Evolutionary conservation across 2,329 filamentous ascomycete species (phyloP), one percentile per base, ranked within the genome.

Genomic region (Stemphylium lycopersici): DNA sequence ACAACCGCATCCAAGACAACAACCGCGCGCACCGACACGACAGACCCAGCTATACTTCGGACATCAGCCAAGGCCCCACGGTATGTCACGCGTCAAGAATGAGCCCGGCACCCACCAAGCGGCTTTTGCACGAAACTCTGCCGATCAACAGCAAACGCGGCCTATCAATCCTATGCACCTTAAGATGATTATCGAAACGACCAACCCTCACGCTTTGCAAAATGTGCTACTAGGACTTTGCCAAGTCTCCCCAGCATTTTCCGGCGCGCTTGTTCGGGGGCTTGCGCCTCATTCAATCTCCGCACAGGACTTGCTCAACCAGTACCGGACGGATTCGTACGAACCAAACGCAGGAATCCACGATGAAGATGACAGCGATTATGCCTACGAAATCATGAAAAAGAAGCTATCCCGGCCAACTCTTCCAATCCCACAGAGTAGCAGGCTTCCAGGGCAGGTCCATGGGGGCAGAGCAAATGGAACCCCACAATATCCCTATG

Each of bases 201-300:
- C 56, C 41, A 55, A 62, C 42, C 38, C 55, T 15, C 16, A 38
- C n/a, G 60, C 55, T 4, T 24, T 74, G 16, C 58, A 59, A 13
- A 47, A 51, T 1, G 59, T 73, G 6, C 40, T 74, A 6, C 36
- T 71, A 5, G 51, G 71, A 6, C 62, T 74, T 8, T 74, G 72
- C 56, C 55, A 64, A 24, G 33, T 62, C 4, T 74, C 72, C 3
- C 70, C 71, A 5, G 69, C 70, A 11, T 58, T 74, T 7, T 68
- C 65, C 31, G 69, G 71, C 5, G 72, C 72, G 7, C 54, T 73
- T 15, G 67, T 59, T 20, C 68, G 72, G 26, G 70, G 68, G n/a
- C 62, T 74, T 18, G 64, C 65, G n/a, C 67, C 62, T 15, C 55
- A 70, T 36, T 73, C 72, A 11, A 52, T 59, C 2, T 69, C 59